Conservation (phyloP, 208 protist genomes). For the Acanthamoeba royreba region DNA sequence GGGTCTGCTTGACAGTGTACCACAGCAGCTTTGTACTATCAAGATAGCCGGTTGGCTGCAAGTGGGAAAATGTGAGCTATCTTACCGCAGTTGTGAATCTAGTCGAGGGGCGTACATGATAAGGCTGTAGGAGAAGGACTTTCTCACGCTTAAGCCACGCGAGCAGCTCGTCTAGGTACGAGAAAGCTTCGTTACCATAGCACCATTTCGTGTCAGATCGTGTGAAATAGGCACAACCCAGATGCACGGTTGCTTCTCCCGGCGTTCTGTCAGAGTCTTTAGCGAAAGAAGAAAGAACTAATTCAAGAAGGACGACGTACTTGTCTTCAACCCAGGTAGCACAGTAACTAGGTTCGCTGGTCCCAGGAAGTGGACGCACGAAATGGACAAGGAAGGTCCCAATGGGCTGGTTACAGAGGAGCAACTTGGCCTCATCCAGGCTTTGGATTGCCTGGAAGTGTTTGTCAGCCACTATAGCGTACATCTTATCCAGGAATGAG, state of each 20-base stretch:
- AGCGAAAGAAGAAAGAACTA: no score
- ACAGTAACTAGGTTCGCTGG: neutral
- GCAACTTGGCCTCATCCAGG: neutral
- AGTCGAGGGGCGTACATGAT: neutral
- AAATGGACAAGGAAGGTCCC: neutral
- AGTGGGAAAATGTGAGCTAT: neutral
- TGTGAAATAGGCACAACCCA: neutral
- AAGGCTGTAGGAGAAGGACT: neutral
- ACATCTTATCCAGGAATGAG: neutral
- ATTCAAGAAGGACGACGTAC: neutral
- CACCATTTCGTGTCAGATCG: neutral
- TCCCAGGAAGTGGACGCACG: neutral
- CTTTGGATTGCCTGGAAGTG: neutral
- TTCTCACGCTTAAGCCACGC: conserved; percentile 9
- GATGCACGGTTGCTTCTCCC: neutral
- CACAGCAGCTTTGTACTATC: neutral
- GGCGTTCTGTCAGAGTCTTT: no score
- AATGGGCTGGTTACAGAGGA: neutral
- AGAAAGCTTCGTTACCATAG: neutral
- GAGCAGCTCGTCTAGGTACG: neutral
- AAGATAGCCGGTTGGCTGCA: neutral
- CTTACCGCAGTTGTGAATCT: neutral
- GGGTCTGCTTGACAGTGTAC: neutral
- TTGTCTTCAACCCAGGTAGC: conserved; percentile 2
- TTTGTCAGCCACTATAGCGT: neutral